Evolutionary conservation across 1,284 basidiomycete species (phyloP), one percentile per base, ranked within the genome.

Genomic region (Marasmius oreades): DNA sequence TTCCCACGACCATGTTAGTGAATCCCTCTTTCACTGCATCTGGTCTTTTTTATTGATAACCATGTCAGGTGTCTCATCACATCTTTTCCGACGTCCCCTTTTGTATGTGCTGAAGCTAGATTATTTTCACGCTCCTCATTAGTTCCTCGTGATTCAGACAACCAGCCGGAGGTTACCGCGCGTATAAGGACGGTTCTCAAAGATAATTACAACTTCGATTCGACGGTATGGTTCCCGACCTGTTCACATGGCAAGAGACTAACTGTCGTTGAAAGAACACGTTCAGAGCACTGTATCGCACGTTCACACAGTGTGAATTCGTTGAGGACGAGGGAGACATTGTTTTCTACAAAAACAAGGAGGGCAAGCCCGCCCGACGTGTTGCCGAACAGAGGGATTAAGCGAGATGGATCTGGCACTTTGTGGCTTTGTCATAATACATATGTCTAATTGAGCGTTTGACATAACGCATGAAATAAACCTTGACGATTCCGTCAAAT

Each of bases 251-350:
- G 12, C 22, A 12, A 22, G 10, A 11, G n/a, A 53, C 16, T 37
- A 23, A 55, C 60, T 48, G 3, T 61, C 31, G 50, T 70, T 42
- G 34, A 26, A 65, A 77, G 70, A 75, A 53, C 34, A 28, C 56
- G 16, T 53, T 57, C 45, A n/a, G 52, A 50, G 67, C 73, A 54
- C 61, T 79, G 55, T 77, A 74, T 63, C 73, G 78, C 37, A 75
- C 75, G 12, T 81, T 81, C 65, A 80, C 77, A 6, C 70, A 84
- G 58, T 85, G 79, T 64, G 69, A 76, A 68, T 89, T 86, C 73
- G 79, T 91, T 60, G 88, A 91, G 67, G 82, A 88, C 62, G 79
- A 84, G 2, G 84, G 80, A 45, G 77, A 81, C 59, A 75, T 86
- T 57, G 73, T 82, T 22, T 87, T 88, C 69, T 88, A 78, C 76